Evolutionary conservation across 257 asterid genomes (phyloP).

Genomic region (Solanum clarkiae): DNA sequence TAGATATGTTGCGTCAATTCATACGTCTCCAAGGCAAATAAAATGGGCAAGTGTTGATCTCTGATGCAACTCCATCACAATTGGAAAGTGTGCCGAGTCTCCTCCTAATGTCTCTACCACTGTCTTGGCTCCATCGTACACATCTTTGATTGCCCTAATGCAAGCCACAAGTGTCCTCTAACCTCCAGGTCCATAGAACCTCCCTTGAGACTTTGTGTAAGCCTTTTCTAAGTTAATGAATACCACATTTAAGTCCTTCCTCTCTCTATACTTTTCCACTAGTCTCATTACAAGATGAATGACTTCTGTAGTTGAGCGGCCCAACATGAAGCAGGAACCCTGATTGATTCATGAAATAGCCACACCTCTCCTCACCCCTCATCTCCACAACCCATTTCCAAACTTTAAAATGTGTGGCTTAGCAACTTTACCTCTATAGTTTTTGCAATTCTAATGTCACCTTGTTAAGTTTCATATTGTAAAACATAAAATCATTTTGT

Average conservation of each 20-base stretch:
- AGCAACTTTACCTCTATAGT: background rate
- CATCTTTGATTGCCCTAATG: background rate
- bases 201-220: background rate
- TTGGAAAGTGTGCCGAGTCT: background rate
- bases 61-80: background rate
- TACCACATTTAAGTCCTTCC: background rate
- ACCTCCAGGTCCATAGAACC: background rate
- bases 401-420: background rate
- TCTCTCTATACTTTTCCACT: background rate
- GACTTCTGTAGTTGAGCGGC: background rate
- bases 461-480: background rate
- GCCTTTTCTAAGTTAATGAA: background rate
- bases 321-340: background rate
- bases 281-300: background rate
- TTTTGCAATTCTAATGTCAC: background rate
- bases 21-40: background rate
- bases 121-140: background rate
- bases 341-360: background rate
- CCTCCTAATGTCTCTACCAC: background rate
- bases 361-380: background rate
- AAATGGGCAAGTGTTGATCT: background rate
- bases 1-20: background rate
- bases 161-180: background rate
- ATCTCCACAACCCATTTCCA: background rate
- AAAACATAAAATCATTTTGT: background rate